Conservation (phyloP, 306 rosid genomes). For the Quercus robur region DNA sequence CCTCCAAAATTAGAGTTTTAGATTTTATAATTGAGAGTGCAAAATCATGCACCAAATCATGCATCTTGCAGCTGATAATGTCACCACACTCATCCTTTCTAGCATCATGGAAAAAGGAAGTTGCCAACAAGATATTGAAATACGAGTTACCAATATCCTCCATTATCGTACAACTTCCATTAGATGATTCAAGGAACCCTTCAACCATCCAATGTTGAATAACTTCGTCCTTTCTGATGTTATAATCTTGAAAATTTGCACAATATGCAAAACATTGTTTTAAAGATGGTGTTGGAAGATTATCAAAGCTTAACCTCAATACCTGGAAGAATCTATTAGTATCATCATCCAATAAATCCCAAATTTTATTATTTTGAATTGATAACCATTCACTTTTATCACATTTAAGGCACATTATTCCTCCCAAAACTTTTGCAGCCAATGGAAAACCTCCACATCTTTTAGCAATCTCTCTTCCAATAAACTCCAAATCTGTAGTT, state of each 20-base stretch:
- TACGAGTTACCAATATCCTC: too few relatives aligned
- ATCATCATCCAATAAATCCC: too few relatives aligned
- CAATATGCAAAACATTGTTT: constrained; percentile 26
- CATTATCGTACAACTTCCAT: neutral
- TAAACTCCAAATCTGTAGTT: too few relatives aligned
- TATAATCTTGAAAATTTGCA: neutral
- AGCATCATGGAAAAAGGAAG: constrained; percentile 14
- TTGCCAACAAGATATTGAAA: neutral
- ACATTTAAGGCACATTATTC: too few relatives aligned
- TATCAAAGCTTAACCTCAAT: neutral
- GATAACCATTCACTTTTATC: too few relatives aligned
- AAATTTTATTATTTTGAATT: neutral
- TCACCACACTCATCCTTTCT: neutral
- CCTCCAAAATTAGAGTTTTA: neutral
- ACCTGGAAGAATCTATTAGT: too few relatives aligned
- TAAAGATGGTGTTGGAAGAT: neutral
- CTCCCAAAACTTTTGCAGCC: too few relatives aligned
- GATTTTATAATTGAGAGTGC: constrained; percentile 1
- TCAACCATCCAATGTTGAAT: constrained; percentile 13
- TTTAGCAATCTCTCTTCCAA: too few relatives aligned
- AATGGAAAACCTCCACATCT: too few relatives aligned
- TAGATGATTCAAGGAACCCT: neutral
- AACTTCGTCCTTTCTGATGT: neutral
- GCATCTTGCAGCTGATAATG: constrained; percentile 5
- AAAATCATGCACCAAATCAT: constrained; percentile 18